Evolutionary conservation across 2,329 filamentous ascomycete species (phyloP).

Genomic region (Neobulgaria alba): DNA sequence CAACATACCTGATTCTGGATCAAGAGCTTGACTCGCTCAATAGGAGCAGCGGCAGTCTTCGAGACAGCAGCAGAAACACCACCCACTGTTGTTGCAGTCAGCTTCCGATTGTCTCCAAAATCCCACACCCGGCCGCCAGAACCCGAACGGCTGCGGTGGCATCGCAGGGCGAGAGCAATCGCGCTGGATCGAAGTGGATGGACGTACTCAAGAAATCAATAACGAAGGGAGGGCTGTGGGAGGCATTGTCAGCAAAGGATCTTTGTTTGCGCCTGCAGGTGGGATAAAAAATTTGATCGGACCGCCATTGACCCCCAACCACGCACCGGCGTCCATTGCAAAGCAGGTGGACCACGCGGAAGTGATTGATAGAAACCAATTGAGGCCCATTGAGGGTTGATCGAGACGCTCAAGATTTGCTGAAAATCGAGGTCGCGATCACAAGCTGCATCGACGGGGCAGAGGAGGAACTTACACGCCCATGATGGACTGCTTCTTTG

Average conservation of each 20-base stretch:
- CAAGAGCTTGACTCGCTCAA: conserved; percentile 99
- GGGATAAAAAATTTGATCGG: conserved; percentile 15
- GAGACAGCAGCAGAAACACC: conserved; percentile 99
- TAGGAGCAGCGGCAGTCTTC: conserved; percentile 99
- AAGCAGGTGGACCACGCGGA: conserved; percentile 10
- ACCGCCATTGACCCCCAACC: conserved; percentile 18
- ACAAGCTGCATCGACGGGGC: conserved; percentile 20
- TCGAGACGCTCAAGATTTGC: conserved; percentile 18
- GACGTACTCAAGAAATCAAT: conserved; percentile 98
- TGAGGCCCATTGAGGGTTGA: conserved; percentile 18
- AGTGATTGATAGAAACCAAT: conserved; percentile 15
- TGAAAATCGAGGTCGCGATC: conserved; percentile 11
- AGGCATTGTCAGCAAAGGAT: conserved; percentile 18
- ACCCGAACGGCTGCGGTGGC: no score
- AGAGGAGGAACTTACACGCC: conserved; percentile 51
- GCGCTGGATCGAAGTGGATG: conserved; percentile 11
- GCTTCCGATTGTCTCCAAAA: conserved; percentile 8
- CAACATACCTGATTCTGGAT: conserved; percentile 98
- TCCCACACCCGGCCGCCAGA: no score
- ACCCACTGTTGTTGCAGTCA: conserved; percentile 64
- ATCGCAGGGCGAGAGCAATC: no score
- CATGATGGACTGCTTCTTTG: conserved; percentile 49
- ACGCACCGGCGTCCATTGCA: conserved; percentile 9
- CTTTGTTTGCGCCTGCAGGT: conserved; percentile 6
- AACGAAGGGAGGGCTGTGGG: conserved; percentile 68